phyloP scores from a whole-genome alignment of 371 early-diverging fungal species.

The Mortierella sp. region DNA sequence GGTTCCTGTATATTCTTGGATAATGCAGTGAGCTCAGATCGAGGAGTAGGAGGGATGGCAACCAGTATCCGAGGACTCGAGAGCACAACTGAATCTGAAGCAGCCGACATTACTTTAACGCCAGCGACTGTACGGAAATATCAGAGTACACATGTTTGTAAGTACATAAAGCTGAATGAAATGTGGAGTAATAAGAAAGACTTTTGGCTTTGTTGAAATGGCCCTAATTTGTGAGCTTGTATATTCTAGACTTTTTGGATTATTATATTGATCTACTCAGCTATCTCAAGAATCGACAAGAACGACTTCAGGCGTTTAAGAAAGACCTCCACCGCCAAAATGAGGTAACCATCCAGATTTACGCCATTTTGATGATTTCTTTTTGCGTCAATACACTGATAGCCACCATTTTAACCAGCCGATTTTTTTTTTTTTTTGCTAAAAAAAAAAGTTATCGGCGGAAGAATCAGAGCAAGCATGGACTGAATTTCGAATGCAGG shows the following conservation, averaged over 20 bases:
- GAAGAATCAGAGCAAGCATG: slow-evolving; percentile 64
- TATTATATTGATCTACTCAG: slow-evolving; percentile 81
- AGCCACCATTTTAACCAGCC: too few relatives aligned
- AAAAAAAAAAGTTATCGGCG: slow-evolving; percentile 20
- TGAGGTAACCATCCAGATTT: not conserved
- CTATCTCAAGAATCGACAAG: slow-evolving; percentile 74
- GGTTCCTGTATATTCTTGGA: slow-evolving; percentile 22
- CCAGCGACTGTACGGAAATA: slow-evolving; percentile 40
- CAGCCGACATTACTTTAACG: not conserved
- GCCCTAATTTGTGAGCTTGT: not conserved
- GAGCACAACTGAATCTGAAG: not conserved
- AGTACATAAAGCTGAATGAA: not conserved
- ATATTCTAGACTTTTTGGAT: slow-evolving; percentile 79
- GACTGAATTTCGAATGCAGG: slow-evolving; percentile 64
- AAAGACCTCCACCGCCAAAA: slow-evolving; percentile 45
- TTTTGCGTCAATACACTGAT: too few relatives aligned
- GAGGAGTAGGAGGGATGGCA: slow-evolving; percentile 2
- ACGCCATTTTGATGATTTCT: too few relatives aligned
- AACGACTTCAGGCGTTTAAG: slow-evolving; percentile 70
- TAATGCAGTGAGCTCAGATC: not conserved
- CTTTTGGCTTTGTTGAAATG: not conserved
- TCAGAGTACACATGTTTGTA: slow-evolving; percentile 49
- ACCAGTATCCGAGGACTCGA: not conserved
- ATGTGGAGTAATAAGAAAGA: not conserved
- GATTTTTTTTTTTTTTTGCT: too few relatives aligned